Evolutionary conservation across 768 basidiomycete species (phyloP).

Genomic region (Amanita inopinata): DNA sequence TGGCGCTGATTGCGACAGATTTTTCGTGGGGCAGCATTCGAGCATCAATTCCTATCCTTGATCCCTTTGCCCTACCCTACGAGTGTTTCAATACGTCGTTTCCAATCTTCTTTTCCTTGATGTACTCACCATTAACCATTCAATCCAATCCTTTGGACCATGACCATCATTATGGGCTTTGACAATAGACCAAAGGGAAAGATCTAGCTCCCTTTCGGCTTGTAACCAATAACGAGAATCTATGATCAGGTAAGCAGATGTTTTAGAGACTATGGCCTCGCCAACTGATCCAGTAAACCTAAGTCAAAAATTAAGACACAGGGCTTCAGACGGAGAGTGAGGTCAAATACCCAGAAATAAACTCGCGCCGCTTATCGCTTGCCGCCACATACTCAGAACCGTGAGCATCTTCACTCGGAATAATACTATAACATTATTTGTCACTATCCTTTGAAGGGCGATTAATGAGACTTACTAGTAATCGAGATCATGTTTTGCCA

Average conservation of each 20-base stretch:
- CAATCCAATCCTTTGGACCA: constrained; percentile 65
- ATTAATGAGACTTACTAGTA: constrained; percentile 53
- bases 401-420: constrained; percentile 78
- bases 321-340: not conserved
- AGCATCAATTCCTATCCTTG: constrained; percentile 75
- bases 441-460: constrained; percentile 5
- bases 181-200: constrained; percentile 58
- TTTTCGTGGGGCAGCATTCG: constrained; percentile 73
- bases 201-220: constrained; percentile 58
- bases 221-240: constrained; percentile 84
- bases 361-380: constrained; percentile 70
- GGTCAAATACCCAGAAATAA: constrained; percentile 55
- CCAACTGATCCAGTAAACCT: constrained; percentile 38
- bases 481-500: constrained; percentile 60
- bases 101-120: not conserved
- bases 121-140: constrained; percentile 56
- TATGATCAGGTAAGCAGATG: constrained; percentile 62
- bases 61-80: constrained; percentile 29
- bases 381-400: constrained; percentile 73
- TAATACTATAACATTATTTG: constrained; percentile 38
- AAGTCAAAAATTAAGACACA: not conserved
- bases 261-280: constrained; percentile 57
- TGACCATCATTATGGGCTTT: constrained; percentile 37
- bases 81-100: not conserved
- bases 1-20: constrained; percentile 48